Evolutionary conservation across 2,329 filamentous ascomycete species (phyloP).

Genomic region (Arthrobotrys musiformis): DNA sequence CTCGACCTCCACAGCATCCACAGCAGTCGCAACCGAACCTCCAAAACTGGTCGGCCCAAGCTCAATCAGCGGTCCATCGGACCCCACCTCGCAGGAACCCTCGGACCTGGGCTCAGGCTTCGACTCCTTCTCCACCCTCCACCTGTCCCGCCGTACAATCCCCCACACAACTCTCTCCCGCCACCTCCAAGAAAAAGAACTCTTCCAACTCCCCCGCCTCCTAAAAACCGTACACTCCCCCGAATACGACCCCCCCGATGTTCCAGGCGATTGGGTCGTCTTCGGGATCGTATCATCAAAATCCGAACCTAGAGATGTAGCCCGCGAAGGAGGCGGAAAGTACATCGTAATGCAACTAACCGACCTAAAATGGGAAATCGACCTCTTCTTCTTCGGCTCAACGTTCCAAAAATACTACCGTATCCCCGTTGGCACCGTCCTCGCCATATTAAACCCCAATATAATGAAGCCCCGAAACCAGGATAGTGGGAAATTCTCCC

Average conservation of each 20-base stretch:
- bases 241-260: conserved; percentile 79
- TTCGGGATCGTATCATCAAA: conserved; percentile 89
- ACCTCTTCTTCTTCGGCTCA: conserved; percentile 89
- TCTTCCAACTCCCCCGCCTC: conserved; percentile 81
- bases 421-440: conserved; percentile 85
- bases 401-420: conserved; percentile 96
- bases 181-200: conserved; percentile 79
- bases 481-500: conserved; percentile 83
- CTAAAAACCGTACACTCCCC: conserved; percentile 84
- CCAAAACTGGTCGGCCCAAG: not conserved
- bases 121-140: conserved; percentile 85
- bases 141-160: conserved; percentile 83
- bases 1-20: conserved; percentile 64
- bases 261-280: conserved; percentile 88
- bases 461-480: conserved; percentile 82
- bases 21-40: not conserved
- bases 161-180: conserved; percentile 83
- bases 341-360: conserved; percentile 93
- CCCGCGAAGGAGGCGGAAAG: conserved; percentile 74
- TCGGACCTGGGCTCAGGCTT: conserved; percentile 64
- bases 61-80: not conserved
- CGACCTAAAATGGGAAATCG: conserved; percentile 88
- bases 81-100: not conserved
- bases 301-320: conserved; percentile 77
- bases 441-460: conserved; percentile 89